Conservation (phyloP, 2,329 filamentous ascomycete species). For the Colletotrichum sp. region DNA sequence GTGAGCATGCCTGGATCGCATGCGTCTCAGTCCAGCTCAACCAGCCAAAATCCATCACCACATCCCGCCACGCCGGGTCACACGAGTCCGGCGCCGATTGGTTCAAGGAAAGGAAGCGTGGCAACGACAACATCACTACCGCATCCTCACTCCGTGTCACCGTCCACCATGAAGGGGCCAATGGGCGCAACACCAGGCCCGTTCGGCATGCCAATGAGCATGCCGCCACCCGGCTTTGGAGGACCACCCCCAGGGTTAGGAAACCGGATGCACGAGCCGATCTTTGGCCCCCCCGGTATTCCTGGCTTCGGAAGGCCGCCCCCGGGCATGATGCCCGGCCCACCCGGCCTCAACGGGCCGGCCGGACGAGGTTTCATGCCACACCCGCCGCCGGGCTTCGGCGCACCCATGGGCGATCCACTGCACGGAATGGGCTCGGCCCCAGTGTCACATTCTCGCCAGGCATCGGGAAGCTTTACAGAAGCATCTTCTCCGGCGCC, state of each 20-base stretch:
- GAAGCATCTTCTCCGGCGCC: constrained; percentile 48
- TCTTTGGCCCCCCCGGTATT: constrained; percentile 44
- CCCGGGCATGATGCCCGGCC: constrained; percentile 52
- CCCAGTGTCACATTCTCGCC: constrained; percentile 71
- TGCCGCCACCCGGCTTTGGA: constrained; percentile 55
- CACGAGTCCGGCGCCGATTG: constrained; percentile 67
- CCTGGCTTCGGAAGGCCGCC: constrained; percentile 45
- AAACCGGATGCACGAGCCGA: constrained; percentile 53
- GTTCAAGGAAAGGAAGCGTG: constrained; percentile 61
- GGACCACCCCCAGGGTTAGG: constrained; percentile 41
- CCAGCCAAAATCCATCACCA: constrained; percentile 64
- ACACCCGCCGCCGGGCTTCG: constrained; percentile 61
- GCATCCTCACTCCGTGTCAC: constrained; percentile 64
- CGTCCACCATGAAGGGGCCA: constrained; percentile 56
- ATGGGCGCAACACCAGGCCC: constrained; percentile 43
- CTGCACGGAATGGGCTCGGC: constrained; percentile 44
- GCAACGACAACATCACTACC: constrained; percentile 27
- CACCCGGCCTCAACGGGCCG: constrained; percentile 55
- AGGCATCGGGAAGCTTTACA: constrained; percentile 75
- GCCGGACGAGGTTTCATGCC: constrained; percentile 45
- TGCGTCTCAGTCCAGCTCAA: constrained; percentile 66
- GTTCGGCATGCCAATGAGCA: constrained; percentile 62
- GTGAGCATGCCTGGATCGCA: constrained; percentile 73
- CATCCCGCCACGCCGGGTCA: constrained; percentile 69
- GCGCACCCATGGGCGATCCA: constrained; percentile 45